Evolutionary conservation across 2,329 filamentous ascomycete genomes (phyloP).

Genomic region (Diaporthe citri): DNA sequence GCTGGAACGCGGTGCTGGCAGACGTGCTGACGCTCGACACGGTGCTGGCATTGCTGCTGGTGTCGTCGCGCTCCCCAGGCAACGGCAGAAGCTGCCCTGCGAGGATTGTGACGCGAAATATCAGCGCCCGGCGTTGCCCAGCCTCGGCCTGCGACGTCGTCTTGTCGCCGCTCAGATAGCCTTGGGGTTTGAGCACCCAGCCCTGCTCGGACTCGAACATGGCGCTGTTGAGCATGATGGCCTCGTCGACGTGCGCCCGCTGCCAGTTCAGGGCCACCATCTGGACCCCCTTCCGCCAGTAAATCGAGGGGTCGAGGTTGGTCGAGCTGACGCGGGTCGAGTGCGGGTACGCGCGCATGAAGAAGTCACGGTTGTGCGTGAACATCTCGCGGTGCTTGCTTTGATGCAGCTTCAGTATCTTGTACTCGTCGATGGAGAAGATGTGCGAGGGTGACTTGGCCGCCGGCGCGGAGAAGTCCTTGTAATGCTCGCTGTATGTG

Average conservation of each 20-base stretch:
- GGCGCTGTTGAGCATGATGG: constrained; percentile 96
- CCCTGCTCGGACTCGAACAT: constrained; percentile 93
- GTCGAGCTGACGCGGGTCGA: constrained; percentile 83
- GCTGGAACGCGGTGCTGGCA: constrained; percentile 69
- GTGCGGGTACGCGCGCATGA: constrained; percentile 94
- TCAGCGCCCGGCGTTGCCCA: constrained; percentile 66
- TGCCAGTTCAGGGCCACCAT: constrained; percentile 99
- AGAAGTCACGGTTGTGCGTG: constrained; percentile 85
- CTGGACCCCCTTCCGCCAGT: constrained; percentile 94
- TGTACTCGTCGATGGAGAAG: constrained; percentile 89
- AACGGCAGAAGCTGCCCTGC: constrained; percentile 79
- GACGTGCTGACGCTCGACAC: constrained; percentile 58
- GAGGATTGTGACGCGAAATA: constrained; percentile 79
- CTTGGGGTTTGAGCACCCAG: constrained; percentile 86
- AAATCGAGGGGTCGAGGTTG: constrained; percentile 93
- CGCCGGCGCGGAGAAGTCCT: constrained; percentile 74
- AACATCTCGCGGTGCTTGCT: constrained; percentile 83
- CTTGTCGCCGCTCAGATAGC: constrained; percentile 70
- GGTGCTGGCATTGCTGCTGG: constrained; percentile 44
- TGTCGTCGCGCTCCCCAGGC: constrained; percentile 59
- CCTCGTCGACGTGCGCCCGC: constrained; percentile 79
- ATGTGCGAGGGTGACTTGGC: constrained; percentile 75
- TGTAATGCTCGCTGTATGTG: constrained; percentile 86
- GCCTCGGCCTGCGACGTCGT: constrained; percentile 58
- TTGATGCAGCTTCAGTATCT: constrained; percentile 69